phyloP scores from a whole-genome alignment of 441 rosid species.

The Bocquillonia castaneifolia region DNA sequence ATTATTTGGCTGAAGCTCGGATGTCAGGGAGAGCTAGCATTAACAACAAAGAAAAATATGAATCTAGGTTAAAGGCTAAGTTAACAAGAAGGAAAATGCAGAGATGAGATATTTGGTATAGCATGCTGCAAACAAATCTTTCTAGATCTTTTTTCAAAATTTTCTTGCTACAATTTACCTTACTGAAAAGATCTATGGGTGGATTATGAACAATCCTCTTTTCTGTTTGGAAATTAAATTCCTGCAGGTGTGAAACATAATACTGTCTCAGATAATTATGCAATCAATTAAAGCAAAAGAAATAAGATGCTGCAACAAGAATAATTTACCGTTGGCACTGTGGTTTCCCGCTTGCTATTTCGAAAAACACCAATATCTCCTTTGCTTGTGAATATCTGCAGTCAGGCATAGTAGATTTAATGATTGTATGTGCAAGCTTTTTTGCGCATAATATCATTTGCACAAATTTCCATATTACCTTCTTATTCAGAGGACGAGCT shows the following conservation, averaged over 20 bases:
- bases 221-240: constrained; percentile 62
- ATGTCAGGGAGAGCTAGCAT: constrained; percentile 57
- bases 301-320: constrained; percentile 6
- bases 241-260: constrained; percentile 41
- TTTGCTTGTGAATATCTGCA: constrained; percentile 79
- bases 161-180: constrained; percentile 41
- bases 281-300: constrained; percentile 4
- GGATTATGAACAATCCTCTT: constrained; percentile 54
- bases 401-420: constrained; percentile 6
- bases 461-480: constrained; percentile 41
- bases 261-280: constrained; percentile 13
- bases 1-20: constrained; percentile 49
- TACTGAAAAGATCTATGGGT: constrained; percentile 77
- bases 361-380: constrained; percentile 77
- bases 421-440: constrained; percentile 13
- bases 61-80: constrained; percentile 2
- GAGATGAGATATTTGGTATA: background rate
- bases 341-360: constrained; percentile 70
- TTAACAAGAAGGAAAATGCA: background rate
- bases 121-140: constrained; percentile 12
- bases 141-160: background rate
- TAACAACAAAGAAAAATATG: constrained; percentile 8
- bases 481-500: constrained; percentile 74
- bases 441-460: constrained; percentile 20
- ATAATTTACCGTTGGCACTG: constrained; percentile 65